Base-by-base conservation (phyloP, 2,329 filamentous ascomycete species). In the Fusarium piperis region DNA sequence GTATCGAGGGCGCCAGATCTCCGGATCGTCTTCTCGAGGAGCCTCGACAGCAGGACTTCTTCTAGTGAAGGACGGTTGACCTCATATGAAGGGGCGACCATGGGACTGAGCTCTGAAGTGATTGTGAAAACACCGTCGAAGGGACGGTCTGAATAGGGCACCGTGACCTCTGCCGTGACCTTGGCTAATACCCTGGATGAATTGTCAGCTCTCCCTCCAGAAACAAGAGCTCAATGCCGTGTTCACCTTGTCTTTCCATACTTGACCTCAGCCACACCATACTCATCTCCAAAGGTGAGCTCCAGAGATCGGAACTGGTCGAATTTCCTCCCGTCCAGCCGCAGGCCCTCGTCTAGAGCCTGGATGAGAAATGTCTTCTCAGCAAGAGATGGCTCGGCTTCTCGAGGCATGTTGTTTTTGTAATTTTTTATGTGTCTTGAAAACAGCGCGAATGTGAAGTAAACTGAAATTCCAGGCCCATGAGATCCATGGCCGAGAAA, bases 111-210 rank as follows among this genome's bases (percentile, higher is more conserved):
- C 81, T 98, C 96, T 62, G 95, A 93, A 60, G 91, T 89, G 79
- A 98, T 98, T 75, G 91, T 94, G 85, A 98, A 98, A 81, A 97
- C 89, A 80, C 96, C 96, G 80, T 98, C 96, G 79, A 97, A 97
- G 66, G 95, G 95, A 71, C 95, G 92, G 83, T 98, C 95, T 59
- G 92, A 83, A 79, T 92, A 94, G 46, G 96, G 95, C 39, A 93
- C 90, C 12, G 93, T 93, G 68, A 98, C 93, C 83, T 97, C 94
- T 70, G 94, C 93, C 3, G 94, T 95, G 66, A 97, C 92, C 69
- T 93, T 93, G 62, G 92, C 94, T 67, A 97, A 85, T 65, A 98
- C 89, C 77, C 95, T 97, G 74, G 28, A 33, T 38, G 5, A n/a
- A 2, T 23, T 33, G 18, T 77, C 33, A 77, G 72, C 44, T 26